These are phyloP conservation scores for Kitagawia praeruptora DNA, from an alignment of 129 eudicot genomes.

Conservation along the genomic window DNA sequence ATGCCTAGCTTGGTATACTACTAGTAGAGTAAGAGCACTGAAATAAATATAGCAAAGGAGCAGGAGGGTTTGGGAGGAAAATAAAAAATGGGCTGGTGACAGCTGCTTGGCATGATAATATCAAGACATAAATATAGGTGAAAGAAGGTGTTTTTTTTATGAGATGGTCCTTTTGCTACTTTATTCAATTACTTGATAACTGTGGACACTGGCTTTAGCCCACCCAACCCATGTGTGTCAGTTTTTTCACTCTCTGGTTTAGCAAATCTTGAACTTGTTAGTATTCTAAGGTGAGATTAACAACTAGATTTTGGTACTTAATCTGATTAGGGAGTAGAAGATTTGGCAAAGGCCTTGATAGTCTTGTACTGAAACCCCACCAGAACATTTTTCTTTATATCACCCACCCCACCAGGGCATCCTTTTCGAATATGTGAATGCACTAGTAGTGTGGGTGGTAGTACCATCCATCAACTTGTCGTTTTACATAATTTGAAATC, in stretches of 20 bases:
- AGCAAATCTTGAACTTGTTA: background rate
- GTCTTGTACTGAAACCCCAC: constrained; percentile 1
- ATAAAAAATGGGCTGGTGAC: constrained; percentile 60
- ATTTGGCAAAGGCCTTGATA: background rate
- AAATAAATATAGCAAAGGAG: background rate
- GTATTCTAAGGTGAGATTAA: background rate
- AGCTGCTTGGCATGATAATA: constrained; percentile 38
- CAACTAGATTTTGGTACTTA: background rate
- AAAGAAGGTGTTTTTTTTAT: constrained; percentile 4
- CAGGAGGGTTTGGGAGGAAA: constrained; percentile 13
- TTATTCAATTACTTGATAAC: constrained; percentile 6
- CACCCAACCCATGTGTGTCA: constrained; percentile 6
- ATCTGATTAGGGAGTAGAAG: background rate
- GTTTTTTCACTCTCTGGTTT: background rate
- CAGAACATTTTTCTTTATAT: background rate
- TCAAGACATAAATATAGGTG: constrained; percentile 5
- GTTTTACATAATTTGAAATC: background rate
- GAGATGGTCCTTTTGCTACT: background rate
- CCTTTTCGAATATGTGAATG: background rate
- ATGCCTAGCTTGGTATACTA: background rate
- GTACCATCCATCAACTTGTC: background rate
- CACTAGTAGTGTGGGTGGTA: background rate
- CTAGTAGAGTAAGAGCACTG: background rate
- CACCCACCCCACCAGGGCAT: constrained; percentile 2
- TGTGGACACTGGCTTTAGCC: constrained; percentile 6